Percentiles rank a stretch among this genome's conserved stretches.
Evolutionary conservation across 148 eudicot genomes (phyloP).

Genomic region (Simmondsia chinensis): DNA sequence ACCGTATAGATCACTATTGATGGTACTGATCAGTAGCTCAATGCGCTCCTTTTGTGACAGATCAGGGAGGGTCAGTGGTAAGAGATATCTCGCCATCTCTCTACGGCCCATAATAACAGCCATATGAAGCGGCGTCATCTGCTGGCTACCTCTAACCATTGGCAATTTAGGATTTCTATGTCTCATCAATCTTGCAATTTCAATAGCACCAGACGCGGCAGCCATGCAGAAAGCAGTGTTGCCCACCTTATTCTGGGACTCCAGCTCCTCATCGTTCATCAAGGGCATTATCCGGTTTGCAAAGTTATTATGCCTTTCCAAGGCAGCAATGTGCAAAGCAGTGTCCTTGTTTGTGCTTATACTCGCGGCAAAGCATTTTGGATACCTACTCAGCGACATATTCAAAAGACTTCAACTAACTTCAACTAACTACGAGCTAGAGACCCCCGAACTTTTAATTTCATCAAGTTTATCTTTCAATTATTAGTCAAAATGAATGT

Average conservation of each 20-base stretch:
- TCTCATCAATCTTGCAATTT: slow-evolving; percentile 21
- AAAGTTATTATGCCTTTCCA: slow-evolving; percentile 14
- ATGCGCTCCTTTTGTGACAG: slow-evolving; percentile 4
- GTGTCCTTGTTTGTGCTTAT: slow-evolving; percentile 25
- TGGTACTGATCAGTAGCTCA: slow-evolving; percentile 12
- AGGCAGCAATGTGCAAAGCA: slow-evolving; percentile 32
- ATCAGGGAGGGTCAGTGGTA: background rate
- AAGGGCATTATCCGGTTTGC: slow-evolving; percentile 10
- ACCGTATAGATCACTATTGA: slow-evolving; percentile 21
- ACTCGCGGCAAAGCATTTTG: background rate
- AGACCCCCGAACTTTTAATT: too few relatives aligned
- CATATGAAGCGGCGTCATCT: slow-evolving; percentile 13
- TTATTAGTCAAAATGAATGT: too few relatives aligned
- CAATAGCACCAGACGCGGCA: slow-evolving; percentile 21
- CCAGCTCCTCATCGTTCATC: slow-evolving; percentile 2
- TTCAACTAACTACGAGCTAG: too few relatives aligned
- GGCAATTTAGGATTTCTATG: background rate
- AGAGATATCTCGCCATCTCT: slow-evolving; percentile 13
- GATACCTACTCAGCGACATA: background rate
- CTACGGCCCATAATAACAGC: slow-evolving; percentile 13
- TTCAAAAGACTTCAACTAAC: too few relatives aligned
- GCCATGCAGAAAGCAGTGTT: slow-evolving; percentile 37
- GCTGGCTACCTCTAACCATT: background rate
- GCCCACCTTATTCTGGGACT: slow-evolving; percentile 6
- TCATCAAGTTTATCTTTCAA: too few relatives aligned